Base-by-base conservation (phyloP, 345 rosid genomes). In the Barbarea vulgaris region DNA sequence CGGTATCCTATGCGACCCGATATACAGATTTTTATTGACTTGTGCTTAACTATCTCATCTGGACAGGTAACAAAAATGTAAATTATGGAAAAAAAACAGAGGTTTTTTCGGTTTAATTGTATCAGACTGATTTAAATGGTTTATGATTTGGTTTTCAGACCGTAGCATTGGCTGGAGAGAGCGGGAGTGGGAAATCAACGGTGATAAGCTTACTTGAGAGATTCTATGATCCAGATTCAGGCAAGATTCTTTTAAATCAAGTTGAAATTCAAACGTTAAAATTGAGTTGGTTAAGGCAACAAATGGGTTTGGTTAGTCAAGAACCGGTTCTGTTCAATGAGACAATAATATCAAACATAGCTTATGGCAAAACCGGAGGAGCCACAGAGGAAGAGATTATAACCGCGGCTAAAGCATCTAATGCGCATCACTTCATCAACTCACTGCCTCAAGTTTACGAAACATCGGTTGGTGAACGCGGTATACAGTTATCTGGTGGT, bases 401-500 rank as follows among this genome's bases (percentile, higher is more conserved):
- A 27, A 34, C 77, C 7, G 88, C 86, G 39, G 67, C 88, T 8
- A 72, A 80, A 28, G 72, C 74, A 6, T 85, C 89, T 28, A 83
- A 85, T 62, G 87, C 85, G 6, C 86, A 80, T 62, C 78, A 54
- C 37, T 85, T 85, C 83, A 76, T 85, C 57, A 80, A 80, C 53
- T 27, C 76, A 48, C 58, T 81, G 34, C 78, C 69, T 52, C 78
- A 74, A 58, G 72, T 62, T 7, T 44, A 57, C n/a, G 42, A 70
- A 50, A 56, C 65, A 0, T 57, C 30, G 10, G 55, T 44, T 10
- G 56, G 56, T 4, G 64, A 57, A 28, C 64, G 64, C 14, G 64
- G 64, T 5, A 39, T 42, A n/a, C 63, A 54, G 31, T 74, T 90
- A 69, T 90, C 91, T 0, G 96, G 93, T 3, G 91, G 96, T 34